Conservation (phyloP, 208 protist species). For the Leishmania braziliensis region DNA sequence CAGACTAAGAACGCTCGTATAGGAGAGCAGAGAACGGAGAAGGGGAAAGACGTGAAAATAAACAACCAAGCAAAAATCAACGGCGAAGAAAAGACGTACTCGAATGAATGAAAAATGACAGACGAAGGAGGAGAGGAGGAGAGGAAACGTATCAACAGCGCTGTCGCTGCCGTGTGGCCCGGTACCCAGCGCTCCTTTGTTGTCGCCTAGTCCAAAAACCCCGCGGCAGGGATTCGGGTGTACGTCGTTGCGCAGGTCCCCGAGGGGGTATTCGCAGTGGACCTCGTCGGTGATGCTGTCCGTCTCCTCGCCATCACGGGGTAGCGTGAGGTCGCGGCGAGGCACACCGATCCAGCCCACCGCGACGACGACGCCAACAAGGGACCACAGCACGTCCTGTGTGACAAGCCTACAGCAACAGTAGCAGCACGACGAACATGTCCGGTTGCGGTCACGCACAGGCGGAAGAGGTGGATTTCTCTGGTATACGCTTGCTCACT, state of each 20-base stretch:
- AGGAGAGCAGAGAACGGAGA: neutral
- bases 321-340: neutral
- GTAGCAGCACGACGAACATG: neutral
- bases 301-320: neutral
- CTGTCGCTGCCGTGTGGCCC: neutral
- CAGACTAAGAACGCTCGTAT: neutral
- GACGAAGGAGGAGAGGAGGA: neutral
- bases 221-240: constrained; percentile 17
- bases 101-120: neutral
- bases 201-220: constrained; percentile 14
- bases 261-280: neutral
- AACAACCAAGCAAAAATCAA: neutral
- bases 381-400: neutral
- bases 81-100: neutral
- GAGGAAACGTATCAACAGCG: neutral
- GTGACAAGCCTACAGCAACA: neutral
- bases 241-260: neutral
- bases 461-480: too few relatives aligned
- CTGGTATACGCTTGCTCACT: too few relatives aligned
- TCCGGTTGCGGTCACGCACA: too few relatives aligned
- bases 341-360: neutral
- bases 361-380: neutral
- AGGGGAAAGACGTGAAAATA: neutral
- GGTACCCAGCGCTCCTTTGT: constrained; percentile 8
- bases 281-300: neutral